Conservation (phyloP, 179 eudicot genomes). For the Pouteria campechiana region DNA sequence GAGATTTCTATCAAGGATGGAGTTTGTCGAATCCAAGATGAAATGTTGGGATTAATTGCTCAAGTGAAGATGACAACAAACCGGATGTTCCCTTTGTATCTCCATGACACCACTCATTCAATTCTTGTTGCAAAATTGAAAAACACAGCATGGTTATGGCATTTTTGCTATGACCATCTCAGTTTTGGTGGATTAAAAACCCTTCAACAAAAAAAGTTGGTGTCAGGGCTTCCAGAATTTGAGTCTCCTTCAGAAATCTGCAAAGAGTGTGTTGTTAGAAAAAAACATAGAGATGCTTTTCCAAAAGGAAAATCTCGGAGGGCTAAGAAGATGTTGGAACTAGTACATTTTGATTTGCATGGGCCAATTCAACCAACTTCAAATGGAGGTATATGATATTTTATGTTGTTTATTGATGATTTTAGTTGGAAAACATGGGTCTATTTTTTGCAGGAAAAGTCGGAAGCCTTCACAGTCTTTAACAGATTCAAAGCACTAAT, state of each 20-base stretch:
- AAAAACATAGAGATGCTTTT: neutral
- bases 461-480: neutral
- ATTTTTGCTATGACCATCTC: constrained; percentile 3
- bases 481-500: constrained; percentile 2
- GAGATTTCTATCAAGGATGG: constrained; percentile 3
- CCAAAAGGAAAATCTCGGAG: constrained; percentile 1
- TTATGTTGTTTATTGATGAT: constrained; percentile 4
- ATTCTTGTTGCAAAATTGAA: neutral
- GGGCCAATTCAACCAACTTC: constrained; percentile 1
- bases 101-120: neutral
- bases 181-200: constrained; percentile 2
- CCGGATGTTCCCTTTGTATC: neutral
- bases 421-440: constrained; percentile 1
- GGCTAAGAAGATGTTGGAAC: neutral
- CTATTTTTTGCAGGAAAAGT: constrained; percentile 1
- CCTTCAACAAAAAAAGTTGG: constrained; percentile 1
- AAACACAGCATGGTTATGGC: constrained; percentile 6
- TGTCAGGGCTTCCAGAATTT: constrained; percentile 3
- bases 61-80: constrained; percentile 2
- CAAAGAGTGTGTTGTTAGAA: neutral
- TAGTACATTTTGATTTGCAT: constrained; percentile 3
- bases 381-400: constrained; percentile 1
- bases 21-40: neutral
- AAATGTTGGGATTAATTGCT: constrained; percentile 2
- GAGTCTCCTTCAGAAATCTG: neutral